These are phyloP conservation scores for Oenanthe javanica DNA, from an alignment of 140 eudicot species.

Conservation along the genomic window DNA sequence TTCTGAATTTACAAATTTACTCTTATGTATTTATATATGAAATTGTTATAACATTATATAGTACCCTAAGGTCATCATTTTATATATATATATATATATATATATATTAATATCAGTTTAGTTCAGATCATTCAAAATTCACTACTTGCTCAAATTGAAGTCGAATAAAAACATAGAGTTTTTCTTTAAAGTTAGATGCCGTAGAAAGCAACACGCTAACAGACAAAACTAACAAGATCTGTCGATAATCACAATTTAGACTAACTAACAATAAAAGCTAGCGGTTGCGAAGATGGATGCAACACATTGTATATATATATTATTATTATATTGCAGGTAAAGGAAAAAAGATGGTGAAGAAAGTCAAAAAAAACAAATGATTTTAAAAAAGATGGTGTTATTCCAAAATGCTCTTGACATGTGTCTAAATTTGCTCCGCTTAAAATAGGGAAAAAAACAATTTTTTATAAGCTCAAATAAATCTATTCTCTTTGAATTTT, in stretches of 20 bases:
- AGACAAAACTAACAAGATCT: not conserved
- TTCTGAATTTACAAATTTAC: too few relatives aligned
- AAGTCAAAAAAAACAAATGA: conserved; percentile 11
- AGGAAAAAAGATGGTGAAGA: not conserved
- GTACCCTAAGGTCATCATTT: too few relatives aligned
- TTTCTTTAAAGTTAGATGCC: not conserved
- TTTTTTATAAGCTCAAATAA: too few relatives aligned
- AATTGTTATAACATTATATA: too few relatives aligned
- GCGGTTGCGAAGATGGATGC: not conserved
- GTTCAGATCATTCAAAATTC: too few relatives aligned
- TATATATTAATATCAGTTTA: too few relatives aligned
- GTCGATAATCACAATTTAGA: not conserved
- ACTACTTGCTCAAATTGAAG: too few relatives aligned
- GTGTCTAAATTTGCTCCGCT: not conserved
- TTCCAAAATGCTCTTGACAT: not conserved
- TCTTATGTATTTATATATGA: too few relatives aligned
- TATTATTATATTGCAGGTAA: not conserved
- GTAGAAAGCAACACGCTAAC: not conserved
- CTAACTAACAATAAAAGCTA: not conserved
- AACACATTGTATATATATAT: not conserved
- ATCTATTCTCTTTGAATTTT: too few relatives aligned
- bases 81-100: too few relatives aligned
- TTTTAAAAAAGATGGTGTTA: not conserved
- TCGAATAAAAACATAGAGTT: too few relatives aligned
- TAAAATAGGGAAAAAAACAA: not conserved